These are phyloP conservation scores for Backusella macrospora DNA, from an alignment of 192 early-diverging fungal species.

Conservation along the genomic window DNA sequence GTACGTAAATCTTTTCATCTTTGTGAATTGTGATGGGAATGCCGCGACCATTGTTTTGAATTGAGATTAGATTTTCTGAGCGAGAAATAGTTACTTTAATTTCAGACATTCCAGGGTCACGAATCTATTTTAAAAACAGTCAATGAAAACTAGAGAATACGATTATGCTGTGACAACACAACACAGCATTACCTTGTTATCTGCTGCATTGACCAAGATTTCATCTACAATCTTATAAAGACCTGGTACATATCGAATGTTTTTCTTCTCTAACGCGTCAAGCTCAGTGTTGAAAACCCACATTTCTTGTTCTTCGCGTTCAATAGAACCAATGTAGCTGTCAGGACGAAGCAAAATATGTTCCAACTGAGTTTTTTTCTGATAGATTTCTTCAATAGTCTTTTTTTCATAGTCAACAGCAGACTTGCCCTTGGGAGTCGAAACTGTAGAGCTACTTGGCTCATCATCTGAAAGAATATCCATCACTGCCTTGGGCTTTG, in stretches of 20 bases:
- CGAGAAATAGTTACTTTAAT: constrained; percentile 89
- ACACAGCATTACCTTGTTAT: constrained; percentile 73
- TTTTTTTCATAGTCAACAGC: constrained; percentile 9
- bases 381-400: constrained; percentile 87
- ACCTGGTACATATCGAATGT: constrained; percentile 82
- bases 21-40: constrained; percentile 95
- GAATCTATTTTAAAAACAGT: constrained; percentile 50
- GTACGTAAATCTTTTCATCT: constrained; percentile 89
- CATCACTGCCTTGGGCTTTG: neutral
- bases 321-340: constrained; percentile 94
- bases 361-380: constrained; percentile 94
- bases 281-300: constrained; percentile 83
- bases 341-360: constrained; percentile 95
- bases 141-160: neutral
- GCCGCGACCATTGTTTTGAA: constrained; percentile 93
- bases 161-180: no score
- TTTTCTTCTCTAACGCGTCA: constrained; percentile 63
- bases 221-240: constrained; percentile 99
- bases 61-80: constrained; percentile 77
- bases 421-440: neutral
- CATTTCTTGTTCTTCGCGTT: constrained; percentile 74
- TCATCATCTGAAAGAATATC: neutral
- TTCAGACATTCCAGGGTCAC: constrained; percentile 85
- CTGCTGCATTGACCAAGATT: constrained; percentile 95
- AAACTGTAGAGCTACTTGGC: neutral